Evolutionary conservation across 148 eudicot genomes (phyloP), one percentile per base, ranked within the genome.

Genomic region (Arbutus unedo): DNA sequence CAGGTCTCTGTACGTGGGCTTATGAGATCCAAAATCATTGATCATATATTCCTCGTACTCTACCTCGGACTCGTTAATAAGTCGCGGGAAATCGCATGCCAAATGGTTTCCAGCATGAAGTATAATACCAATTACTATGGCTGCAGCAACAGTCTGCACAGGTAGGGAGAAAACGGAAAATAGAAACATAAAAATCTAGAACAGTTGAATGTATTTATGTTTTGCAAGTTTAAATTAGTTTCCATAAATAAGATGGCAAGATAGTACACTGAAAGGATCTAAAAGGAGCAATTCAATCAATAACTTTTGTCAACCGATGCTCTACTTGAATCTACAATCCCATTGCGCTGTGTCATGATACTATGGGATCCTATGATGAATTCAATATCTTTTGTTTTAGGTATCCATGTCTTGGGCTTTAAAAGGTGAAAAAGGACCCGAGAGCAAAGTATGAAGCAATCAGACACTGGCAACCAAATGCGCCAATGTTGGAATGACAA

Each of bases 81-180:
- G 88, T 84, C 95, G 88, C 81, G 90, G 92, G 74, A 92, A 92
- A 84, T 92, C 93, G 78, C 95, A 92, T 4, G 91, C 83, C 51
- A 92, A 88, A 79, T 92, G 95, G 81, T 87, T 83, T 18, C 92
- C 93, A 38, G 74, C 95, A 74, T 92, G 95, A 44, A 92, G 91
- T 73, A 84, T 78, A 55, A 83, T 43, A 25, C 91, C 95, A 49
- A 92, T 48, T 79, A 89, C 87, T 56, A 97, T 93, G 79, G 98
- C 97, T 45, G 89, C 97, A 25, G 99, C 96, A 79, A 97, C 87
- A 54, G 97, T 92, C 99, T 97, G 86, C 89, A 89, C 19, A 85
- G 10, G 56, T 50, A 70, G 14, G 25, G 51, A 50, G 49, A 15
- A 62, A 15, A 74, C n/a, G 77, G 43, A 56, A 49, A 56, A 51